Evolutionary conservation across 139 green algal species (phyloP), one percentile per base, ranked within the genome.

Genomic region (Ostreobium quekettii): DNA sequence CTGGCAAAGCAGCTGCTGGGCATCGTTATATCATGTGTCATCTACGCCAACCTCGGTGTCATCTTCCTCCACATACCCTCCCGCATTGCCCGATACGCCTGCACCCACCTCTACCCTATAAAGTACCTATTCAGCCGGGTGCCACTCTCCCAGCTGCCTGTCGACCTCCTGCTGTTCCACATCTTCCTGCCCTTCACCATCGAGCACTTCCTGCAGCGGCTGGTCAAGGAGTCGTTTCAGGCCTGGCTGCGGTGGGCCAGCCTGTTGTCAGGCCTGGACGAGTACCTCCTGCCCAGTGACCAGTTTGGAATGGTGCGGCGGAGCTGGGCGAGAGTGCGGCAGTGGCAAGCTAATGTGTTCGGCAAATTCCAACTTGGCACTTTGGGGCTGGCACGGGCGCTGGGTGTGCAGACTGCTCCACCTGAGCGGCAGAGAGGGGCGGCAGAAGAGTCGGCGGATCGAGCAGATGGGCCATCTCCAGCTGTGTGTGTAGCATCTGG

Each of bases 131-230:
- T 53, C 42, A 19, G 42, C 19, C 15, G 19, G 42, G 42, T 53
- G 42, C 42, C 42, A 11, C 15, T 53, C 15, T 53, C 42, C 19
- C 42, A 53, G 42, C 42, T 74, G 1, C 72, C 72, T 15, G 66
- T 68, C n/a, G 72, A 78, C 66, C 68, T 74, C 66, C 72, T 78
- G 60, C 58, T 74, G 48, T 24, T 78, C 57, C 66, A 78, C 47
- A 64, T 74, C 32, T 42, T 74, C 35, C 49, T 78, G 2, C 66
- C 72, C 0, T 65, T 74, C 26, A 66, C 71, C 5, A 30, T 77
- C 5, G 71, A 77, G 65, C 71, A 77, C 38, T 66, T 74, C 42
- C 11, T 53, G 42, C 42, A 19, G 19, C 19, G 15, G 42, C 15
- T 19, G 42, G 42, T 53, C 15, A 53, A 19, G 19, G 42, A 53